These are phyloP conservation scores for Solanum phureja DNA, from an alignment of 257 asterid species.

Conservation along the genomic window DNA sequence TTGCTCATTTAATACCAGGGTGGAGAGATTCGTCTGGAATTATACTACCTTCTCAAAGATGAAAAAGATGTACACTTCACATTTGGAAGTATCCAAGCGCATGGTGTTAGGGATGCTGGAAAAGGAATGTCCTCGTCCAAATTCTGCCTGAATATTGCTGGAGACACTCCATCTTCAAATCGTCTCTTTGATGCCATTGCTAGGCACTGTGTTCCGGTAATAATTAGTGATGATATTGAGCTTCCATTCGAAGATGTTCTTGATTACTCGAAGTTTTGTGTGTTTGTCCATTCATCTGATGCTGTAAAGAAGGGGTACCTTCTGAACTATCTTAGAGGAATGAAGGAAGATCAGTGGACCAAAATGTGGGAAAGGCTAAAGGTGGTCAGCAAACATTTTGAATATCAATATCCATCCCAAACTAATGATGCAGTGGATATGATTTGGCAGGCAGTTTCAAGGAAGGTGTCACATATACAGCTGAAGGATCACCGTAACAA, in stretches of 20 bases:
- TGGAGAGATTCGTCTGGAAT: conserved; percentile 59
- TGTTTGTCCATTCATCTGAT: conserved; percentile 46
- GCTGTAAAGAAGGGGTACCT: conserved; percentile 59
- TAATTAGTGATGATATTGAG: conserved; percentile 83
- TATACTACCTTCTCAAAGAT: conserved; percentile 57
- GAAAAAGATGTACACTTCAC: conserved; percentile 56
- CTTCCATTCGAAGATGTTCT: conserved; percentile 67
- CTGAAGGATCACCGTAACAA: conserved; percentile 44
- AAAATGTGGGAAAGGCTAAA: conserved; percentile 69
- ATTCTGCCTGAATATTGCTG: conserved; percentile 78
- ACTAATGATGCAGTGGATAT: conserved; percentile 73
- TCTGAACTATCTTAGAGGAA: conserved; percentile 53
- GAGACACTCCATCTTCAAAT: conserved; percentile 89
- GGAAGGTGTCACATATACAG: conserved; percentile 28
- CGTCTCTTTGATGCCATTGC: conserved; percentile 86
- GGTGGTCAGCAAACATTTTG: conserved; percentile 32
- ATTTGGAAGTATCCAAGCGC: conserved; percentile 50
- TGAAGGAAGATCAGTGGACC: conserved; percentile 45
- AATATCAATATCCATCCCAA: conserved; percentile 58
- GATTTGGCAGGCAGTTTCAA: conserved; percentile 74
- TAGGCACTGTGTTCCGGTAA: conserved; percentile 79
- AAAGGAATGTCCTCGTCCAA: conserved; percentile 73
- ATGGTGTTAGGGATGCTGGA: conserved; percentile 45
- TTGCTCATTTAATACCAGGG: conserved; percentile 32
- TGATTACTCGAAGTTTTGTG: conserved; percentile 63